phyloP scores from a whole-genome alignment of 441 rosid species.

The Kokia cookei region DNA sequence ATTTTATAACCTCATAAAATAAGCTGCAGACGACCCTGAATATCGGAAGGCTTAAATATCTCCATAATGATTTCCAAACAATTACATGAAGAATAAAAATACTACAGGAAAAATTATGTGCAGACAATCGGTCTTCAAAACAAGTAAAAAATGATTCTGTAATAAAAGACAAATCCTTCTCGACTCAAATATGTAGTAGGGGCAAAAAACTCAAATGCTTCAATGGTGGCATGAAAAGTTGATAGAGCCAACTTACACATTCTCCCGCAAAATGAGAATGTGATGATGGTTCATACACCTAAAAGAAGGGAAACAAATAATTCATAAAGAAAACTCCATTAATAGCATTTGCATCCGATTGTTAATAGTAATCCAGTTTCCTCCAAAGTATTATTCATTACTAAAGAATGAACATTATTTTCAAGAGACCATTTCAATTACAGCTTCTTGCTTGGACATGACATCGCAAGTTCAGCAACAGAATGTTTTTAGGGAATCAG shows the following conservation, averaged over 20 bases:
- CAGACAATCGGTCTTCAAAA: not conserved
- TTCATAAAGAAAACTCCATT: not conserved
- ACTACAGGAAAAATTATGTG: not conserved
- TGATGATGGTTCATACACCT: not conserved
- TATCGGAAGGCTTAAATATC: not conserved
- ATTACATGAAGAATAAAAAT: not conserved
- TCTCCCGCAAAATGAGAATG: slow-evolving; percentile 3
- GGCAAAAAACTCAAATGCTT: not conserved
- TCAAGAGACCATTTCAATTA: not conserved
- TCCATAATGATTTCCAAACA: not conserved
- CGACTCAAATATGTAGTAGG: not conserved
- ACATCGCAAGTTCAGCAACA: not conserved
- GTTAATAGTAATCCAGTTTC: not conserved
- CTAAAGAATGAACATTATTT: not conserved
- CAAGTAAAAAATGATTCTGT: not conserved
- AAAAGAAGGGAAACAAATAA: not conserved
- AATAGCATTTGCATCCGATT: not conserved
- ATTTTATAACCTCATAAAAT: not conserved
- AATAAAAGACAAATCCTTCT: not conserved
- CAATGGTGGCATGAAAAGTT: not conserved
- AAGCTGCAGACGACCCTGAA: not conserved
- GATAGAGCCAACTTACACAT: not conserved
- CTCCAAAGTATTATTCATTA: not conserved
- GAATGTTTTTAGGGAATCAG: not conserved
- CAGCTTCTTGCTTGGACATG: not conserved